phyloP scores from a whole-genome alignment of 768 basidiomycete genomes.

The Boletus bicolor region DNA sequence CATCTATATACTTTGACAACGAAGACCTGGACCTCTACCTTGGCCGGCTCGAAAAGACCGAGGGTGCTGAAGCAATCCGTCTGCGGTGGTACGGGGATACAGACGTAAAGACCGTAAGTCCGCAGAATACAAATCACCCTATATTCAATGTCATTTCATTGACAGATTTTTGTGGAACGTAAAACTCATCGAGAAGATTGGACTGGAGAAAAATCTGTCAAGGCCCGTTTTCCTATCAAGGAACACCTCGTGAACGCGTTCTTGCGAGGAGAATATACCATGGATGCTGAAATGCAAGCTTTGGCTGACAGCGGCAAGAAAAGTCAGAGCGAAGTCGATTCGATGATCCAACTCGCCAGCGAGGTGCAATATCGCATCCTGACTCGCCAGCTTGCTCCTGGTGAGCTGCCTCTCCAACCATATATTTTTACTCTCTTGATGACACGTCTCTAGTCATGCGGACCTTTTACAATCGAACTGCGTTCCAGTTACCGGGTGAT shows the following conservation, averaged over 20 bases:
- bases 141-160: not conserved
- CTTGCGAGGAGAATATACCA: slow-evolving; percentile 83
- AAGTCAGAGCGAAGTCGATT: slow-evolving; percentile 83
- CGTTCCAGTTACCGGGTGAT: slow-evolving; percentile 98
- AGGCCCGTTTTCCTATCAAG: slow-evolving; percentile 93
- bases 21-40: slow-evolving; percentile 94
- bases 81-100: slow-evolving; percentile 96
- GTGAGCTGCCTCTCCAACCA: slow-evolving; percentile 39
- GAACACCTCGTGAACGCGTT: slow-evolving; percentile 92
- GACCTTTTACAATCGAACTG: slow-evolving; percentile 97
- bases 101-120: slow-evolving; percentile 68
- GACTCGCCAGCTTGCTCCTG: slow-evolving; percentile 77
- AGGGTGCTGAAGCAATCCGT: slow-evolving; percentile 96
- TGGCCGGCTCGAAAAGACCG: slow-evolving; percentile 95
- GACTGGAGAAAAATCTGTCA: slow-evolving; percentile 99
- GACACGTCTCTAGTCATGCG: slow-evolving; percentile 66
- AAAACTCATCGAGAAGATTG: slow-evolving; percentile 97
- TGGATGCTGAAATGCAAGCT: slow-evolving; percentile 90
- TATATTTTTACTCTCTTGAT: not conserved
- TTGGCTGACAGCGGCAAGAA: slow-evolving; percentile 90
- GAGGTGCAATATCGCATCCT: slow-evolving; percentile 93
- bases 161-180: slow-evolving; percentile 80
- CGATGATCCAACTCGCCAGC: slow-evolving; percentile 94
- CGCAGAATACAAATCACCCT: not conserved
- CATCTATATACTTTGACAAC: slow-evolving; percentile 96